A percentile compares a stretch with the other conserved stretches of the same genome.
phyloP scores from a whole-genome alignment of 2,329 filamentous ascomycete species.

The Calycina herbarum region DNA sequence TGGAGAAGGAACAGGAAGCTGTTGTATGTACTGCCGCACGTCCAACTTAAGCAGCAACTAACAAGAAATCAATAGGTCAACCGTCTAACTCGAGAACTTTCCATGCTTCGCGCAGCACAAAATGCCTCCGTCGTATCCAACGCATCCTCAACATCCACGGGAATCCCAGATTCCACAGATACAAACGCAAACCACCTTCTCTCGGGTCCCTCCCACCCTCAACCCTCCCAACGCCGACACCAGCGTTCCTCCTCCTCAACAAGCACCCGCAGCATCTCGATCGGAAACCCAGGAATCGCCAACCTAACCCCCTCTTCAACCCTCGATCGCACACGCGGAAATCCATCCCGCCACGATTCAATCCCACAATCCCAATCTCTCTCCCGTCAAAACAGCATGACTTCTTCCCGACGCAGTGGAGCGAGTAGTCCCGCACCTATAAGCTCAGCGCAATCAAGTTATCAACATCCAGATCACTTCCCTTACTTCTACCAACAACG shows the following conservation, averaged over 20 bases:
- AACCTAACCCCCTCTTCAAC: slow-evolving; percentile 47
- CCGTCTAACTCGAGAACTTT: slow-evolving; percentile 85
- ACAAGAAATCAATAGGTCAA: slow-evolving; percentile 64
- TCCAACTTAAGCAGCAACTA: neutral
- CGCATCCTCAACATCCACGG: slow-evolving; percentile 60
- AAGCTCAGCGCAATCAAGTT: slow-evolving; percentile 27
- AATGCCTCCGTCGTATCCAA: slow-evolving; percentile 68
- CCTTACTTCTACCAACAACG: slow-evolving; percentile 34
- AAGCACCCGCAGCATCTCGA: slow-evolving; percentile 53
- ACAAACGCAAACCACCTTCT: slow-evolving; percentile 52
- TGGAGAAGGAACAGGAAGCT: slow-evolving; percentile 94
- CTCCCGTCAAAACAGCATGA: slow-evolving; percentile 37
- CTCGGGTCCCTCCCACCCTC: slow-evolving; percentile 57
- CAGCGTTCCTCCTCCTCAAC: slow-evolving; percentile 56
- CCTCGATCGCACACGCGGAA: slow-evolving; percentile 30
- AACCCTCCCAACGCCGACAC: slow-evolving; percentile 55
- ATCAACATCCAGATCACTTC: slow-evolving; percentile 35
- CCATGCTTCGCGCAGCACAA: slow-evolving; percentile 71
- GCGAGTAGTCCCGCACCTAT: slow-evolving; percentile 34
- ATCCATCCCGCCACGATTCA: slow-evolving; percentile 29
- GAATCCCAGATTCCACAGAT: slow-evolving; percentile 50
- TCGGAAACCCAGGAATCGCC: slow-evolving; percentile 44
- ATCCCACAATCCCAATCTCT: slow-evolving; percentile 31
- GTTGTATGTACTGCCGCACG: slow-evolving; percentile 58
- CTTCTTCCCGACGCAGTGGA: slow-evolving; percentile 32